A percentile compares a stretch with the other conserved stretches of the same genome.
Conservation (phyloP, 257 asterid genomes). For the Penstemon newberryi region DNA sequence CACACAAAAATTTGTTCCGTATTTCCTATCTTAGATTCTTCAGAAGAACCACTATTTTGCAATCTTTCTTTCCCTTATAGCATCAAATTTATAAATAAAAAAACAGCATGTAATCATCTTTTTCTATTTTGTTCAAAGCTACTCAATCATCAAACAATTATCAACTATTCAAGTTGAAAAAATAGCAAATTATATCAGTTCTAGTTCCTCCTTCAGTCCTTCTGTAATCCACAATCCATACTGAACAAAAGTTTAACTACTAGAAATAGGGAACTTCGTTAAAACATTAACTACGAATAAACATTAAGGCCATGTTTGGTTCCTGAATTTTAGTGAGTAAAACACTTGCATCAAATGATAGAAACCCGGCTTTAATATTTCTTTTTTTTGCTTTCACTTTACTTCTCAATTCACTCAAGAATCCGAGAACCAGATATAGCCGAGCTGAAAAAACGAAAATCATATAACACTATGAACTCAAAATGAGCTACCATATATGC, state of each 20-base stretch:
- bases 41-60: background rate
- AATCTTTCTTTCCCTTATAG: background rate
- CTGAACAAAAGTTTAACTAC: background rate
- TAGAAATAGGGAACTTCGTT: background rate
- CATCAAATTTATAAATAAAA: background rate
- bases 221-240: background rate
- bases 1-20: background rate
- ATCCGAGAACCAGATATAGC: no score
- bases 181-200: background rate
- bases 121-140: background rate
- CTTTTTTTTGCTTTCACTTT: no score
- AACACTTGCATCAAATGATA: no score
- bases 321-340: no score
- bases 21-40: background rate
- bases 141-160: background rate
- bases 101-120: background rate
- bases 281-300: background rate
- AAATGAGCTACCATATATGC: background rate
- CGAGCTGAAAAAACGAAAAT: no score
- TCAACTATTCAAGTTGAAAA: background rate
- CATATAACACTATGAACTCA: background rate
- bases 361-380: no score
- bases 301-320: no score
- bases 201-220: conserved; percentile 1
- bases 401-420: no score